Evolutionary conservation across 2,329 filamentous ascomycete genomes (phyloP).

Genomic region (Alternaria gansuensis): DNA sequence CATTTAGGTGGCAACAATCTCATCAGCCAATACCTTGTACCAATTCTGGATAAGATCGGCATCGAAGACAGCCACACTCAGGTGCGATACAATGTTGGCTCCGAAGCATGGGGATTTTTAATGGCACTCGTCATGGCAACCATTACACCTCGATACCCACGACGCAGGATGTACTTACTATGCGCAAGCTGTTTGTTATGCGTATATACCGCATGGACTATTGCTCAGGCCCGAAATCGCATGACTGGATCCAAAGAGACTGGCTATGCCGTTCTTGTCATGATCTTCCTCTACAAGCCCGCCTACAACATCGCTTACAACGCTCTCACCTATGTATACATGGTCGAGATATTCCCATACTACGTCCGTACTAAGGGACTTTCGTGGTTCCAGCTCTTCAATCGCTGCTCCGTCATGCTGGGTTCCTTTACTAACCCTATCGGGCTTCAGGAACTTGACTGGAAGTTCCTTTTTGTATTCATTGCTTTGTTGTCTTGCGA

Average conservation of each 20-base stretch:
- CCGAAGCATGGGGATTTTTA: constrained; percentile 67
- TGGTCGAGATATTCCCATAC: constrained; percentile 61
- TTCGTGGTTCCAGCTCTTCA: constrained; percentile 67
- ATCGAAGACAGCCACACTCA: constrained; percentile 58
- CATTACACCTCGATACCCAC: constrained; percentile 64
- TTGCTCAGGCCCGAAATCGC: constrained; percentile 62
- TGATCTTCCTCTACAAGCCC: constrained; percentile 62
- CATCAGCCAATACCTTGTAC: constrained; percentile 71
- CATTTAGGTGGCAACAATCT: constrained; percentile 63
- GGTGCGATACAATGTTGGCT: constrained; percentile 62
- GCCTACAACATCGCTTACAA: constrained; percentile 68
- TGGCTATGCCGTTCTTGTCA: constrained; percentile 59
- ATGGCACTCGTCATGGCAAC: constrained; percentile 65
- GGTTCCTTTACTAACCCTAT: constrained; percentile 70
- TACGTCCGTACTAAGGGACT: constrained; percentile 61
- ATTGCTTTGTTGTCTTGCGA: constrained; percentile 50
- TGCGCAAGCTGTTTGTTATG: constrained; percentile 48
- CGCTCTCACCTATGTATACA: constrained; percentile 65
- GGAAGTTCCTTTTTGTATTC: constrained; percentile 72
- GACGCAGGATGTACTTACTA: constrained; percentile 65
- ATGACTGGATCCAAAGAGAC: constrained; percentile 39
- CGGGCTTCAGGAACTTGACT: constrained; percentile 66
- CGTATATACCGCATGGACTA: constrained; percentile 52
- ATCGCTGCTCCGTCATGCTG: constrained; percentile 68
- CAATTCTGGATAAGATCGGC: constrained; percentile 68